These are phyloP conservation scores for Fraxinus greggii DNA, from an alignment of 305 asterid species.

Conservation along the genomic window DNA sequence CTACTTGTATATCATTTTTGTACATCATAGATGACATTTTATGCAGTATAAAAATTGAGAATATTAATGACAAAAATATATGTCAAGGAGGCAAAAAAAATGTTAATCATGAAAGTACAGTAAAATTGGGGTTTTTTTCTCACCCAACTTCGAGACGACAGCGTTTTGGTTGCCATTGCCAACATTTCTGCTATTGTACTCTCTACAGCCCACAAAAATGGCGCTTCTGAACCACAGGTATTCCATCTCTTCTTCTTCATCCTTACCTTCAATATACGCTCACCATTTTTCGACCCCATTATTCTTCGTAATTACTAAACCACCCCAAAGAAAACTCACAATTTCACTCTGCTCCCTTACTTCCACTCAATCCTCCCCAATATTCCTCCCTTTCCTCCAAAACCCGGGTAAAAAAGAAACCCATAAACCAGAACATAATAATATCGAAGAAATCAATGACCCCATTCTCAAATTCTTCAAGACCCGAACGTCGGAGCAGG, in stretches of 20 bases:
- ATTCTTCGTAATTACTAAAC: conserved; percentile 32
- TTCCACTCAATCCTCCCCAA: conserved; percentile 38
- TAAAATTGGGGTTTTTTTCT: no score
- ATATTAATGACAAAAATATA: no score
- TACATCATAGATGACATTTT: no score
- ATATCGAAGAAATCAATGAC: conserved; percentile 42
- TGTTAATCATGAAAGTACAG: no score
- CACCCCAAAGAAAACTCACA: conserved; percentile 10
- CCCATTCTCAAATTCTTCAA: conserved; percentile 70
- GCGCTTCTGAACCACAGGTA: not conserved
- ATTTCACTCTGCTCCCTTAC: conserved; percentile 31
- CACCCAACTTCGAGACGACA: not conserved
- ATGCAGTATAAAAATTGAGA: no score
- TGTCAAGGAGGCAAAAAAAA: no score
- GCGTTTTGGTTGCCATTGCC: not conserved
- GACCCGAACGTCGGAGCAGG: conserved; percentile 37
- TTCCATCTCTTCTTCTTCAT: conserved; percentile 19
- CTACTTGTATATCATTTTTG: no score
- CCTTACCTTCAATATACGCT: conserved; percentile 15
- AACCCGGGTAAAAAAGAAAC: conserved; percentile 36
- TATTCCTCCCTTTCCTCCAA: conserved; percentile 77
- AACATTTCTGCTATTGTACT: not conserved
- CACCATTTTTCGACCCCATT: conserved; percentile 20
- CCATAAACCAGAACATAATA: conserved; percentile 21
- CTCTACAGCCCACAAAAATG: not conserved